These are phyloP conservation scores for Penicillium soppii DNA, from an alignment of 495 filamentous ascomycete species.

Conservation along the genomic window DNA sequence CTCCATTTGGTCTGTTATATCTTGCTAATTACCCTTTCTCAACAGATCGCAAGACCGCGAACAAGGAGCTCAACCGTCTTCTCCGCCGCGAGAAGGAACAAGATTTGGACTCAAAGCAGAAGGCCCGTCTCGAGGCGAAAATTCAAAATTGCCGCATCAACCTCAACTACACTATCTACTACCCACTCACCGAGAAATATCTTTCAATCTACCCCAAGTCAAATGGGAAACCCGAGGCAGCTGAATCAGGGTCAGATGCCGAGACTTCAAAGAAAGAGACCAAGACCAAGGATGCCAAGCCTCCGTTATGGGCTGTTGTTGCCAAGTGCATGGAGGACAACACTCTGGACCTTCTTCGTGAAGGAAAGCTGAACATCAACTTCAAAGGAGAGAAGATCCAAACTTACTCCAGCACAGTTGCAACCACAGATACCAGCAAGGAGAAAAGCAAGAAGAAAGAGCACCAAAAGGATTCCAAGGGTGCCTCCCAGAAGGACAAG, in stretches of 20 bases:
- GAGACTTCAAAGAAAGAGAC: slow-evolving; percentile 22
- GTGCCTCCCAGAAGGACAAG: slow-evolving; percentile 1
- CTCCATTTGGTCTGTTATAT: background rate
- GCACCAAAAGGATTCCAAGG: slow-evolving; percentile 10
- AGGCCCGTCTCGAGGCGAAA: slow-evolving; percentile 50
- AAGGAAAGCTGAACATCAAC: slow-evolving; percentile 44
- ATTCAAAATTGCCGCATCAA: slow-evolving; percentile 76
- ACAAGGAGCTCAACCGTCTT: slow-evolving; percentile 63
- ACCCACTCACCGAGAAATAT: slow-evolving; percentile 77
- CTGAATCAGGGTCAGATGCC: slow-evolving; percentile 18
- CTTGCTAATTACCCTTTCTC: slow-evolving; percentile 1
- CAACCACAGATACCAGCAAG: slow-evolving; percentile 4
- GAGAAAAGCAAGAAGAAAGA: slow-evolving; percentile 15
- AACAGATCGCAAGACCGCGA: slow-evolving; percentile 82
- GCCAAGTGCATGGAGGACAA: slow-evolving; percentile 68
- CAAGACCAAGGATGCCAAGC: slow-evolving; percentile 28
- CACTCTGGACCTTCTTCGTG: slow-evolving; percentile 55
- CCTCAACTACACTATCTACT: slow-evolving; percentile 82
- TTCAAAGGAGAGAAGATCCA: slow-evolving; percentile 21
- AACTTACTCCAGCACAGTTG: background rate
- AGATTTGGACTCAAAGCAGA: slow-evolving; percentile 44
- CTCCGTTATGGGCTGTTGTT: slow-evolving; percentile 67
- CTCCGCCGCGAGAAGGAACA: slow-evolving; percentile 45
- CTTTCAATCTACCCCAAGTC: slow-evolving; percentile 66
- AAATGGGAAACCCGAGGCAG: slow-evolving; percentile 23